Percentiles rank a stretch among this genome's conserved stretches.
Evolutionary conservation across 2,329 filamentous ascomycete genomes (phyloP).

Genomic region (Blastomyces emzantsi): DNA sequence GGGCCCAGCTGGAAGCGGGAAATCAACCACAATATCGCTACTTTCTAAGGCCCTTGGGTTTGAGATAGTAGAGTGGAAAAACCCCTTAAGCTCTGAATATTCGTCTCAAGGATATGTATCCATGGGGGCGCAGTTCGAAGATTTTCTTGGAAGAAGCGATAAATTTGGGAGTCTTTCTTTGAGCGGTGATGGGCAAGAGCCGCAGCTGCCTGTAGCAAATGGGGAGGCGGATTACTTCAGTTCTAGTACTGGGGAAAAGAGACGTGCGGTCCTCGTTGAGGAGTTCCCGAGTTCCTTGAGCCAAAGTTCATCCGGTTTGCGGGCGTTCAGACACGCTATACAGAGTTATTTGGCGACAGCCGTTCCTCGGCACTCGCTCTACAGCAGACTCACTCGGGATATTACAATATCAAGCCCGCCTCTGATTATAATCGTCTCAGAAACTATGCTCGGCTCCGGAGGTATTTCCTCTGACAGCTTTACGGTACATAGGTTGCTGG

Average conservation of each 20-base stretch:
- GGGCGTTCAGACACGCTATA: conserved; percentile 65
- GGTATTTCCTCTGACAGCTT: conserved; percentile 83
- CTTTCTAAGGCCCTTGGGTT: conserved; percentile 69
- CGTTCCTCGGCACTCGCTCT: conserved; percentile 46
- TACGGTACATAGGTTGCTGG: conserved; percentile 81
- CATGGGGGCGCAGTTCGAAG: conserved; percentile 73
- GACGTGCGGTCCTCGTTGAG: conserved; percentile 61
- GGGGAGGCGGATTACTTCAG: conserved; percentile 7
- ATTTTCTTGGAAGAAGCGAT: conserved; percentile 75
- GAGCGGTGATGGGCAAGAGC: conserved; percentile 10
- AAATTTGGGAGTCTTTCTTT: conserved; percentile 66
- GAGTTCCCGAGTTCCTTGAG: conserved; percentile 73
- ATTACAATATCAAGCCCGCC: conserved; percentile 50
- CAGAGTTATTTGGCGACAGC: conserved; percentile 64
- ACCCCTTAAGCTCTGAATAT: conserved; percentile 57
- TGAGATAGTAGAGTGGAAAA: conserved; percentile 82
- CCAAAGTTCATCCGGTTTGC: conserved; percentile 53
- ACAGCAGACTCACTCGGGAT: conserved; percentile 27
- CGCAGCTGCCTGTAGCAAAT: conserved; percentile 2
- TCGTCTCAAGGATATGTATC: conserved; percentile 57
- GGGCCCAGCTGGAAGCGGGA: conserved; percentile 82
- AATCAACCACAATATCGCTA: conserved; percentile 76
- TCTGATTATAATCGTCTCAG: conserved; percentile 82
- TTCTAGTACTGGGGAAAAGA: conserved; percentile 26
- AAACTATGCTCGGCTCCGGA: conserved; percentile 76